These are phyloP conservation scores for Colletotrichum ledebouriae DNA, from an alignment of 2,329 filamentous ascomycete species.

Conservation along the genomic window DNA sequence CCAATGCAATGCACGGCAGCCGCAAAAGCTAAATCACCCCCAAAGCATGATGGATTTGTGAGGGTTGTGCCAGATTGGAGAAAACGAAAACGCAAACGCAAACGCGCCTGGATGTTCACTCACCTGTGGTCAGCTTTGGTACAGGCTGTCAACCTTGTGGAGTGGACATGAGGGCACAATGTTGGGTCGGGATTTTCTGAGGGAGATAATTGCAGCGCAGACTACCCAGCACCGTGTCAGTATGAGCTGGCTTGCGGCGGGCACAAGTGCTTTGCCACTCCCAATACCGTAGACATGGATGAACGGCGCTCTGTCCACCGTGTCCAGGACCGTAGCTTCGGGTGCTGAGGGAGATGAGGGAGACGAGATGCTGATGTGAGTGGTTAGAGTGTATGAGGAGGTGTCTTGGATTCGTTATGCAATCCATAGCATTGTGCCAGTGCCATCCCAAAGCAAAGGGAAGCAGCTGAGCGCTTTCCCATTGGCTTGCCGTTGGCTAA, in stretches of 20 bases:
- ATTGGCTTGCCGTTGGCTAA: slow-evolving; percentile 1
- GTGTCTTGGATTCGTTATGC: slow-evolving; percentile 33
- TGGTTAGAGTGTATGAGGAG: slow-evolving; percentile 24
- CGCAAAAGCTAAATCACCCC: slow-evolving; percentile 10
- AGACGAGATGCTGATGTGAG: slow-evolving; percentile 40
- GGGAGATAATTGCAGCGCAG: slow-evolving; percentile 3
- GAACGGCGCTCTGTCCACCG: slow-evolving; percentile 32
- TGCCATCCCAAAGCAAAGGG: slow-evolving; percentile 38
- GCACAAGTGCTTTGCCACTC: slow-evolving; percentile 28
- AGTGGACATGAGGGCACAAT: not conserved
- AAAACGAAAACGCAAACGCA: not conserved
- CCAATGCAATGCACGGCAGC: slow-evolving; percentile 24
- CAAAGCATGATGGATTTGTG: slow-evolving; percentile 8
- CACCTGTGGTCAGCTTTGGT: too few species aligned
- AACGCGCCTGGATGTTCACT: not conserved
- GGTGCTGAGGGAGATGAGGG: slow-evolving; percentile 39
- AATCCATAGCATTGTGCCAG: slow-evolving; percentile 39
- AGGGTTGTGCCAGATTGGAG: not conserved
- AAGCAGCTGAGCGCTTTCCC: slow-evolving; percentile 1
- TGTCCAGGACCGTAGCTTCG: slow-evolving; percentile 41
- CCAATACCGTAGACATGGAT: slow-evolving; percentile 39
- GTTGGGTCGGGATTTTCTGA: slow-evolving; percentile 14
- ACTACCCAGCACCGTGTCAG: too few species aligned
- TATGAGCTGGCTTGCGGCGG: too few species aligned
- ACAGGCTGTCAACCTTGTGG: not conserved